Percentiles rank a stretch among this genome's conserved stretches.
Evolutionary conservation across 2,329 filamentous ascomycete genomes (phyloP).

Genomic region (Colletotrichum navitas): DNA sequence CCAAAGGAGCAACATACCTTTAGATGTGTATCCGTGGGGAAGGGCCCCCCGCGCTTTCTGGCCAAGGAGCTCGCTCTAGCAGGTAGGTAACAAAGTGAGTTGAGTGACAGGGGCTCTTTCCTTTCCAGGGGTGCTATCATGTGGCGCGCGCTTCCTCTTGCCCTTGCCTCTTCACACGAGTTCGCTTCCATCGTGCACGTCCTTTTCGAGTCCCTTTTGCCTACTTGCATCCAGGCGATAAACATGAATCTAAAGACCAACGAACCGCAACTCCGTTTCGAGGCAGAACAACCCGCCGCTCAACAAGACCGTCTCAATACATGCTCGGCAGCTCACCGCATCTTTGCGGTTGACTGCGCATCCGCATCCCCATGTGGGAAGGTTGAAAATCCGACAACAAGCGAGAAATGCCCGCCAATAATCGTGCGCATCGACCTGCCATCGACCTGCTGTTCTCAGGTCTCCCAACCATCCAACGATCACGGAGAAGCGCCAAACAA

Average conservation of each 20-base stretch:
- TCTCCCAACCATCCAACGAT: rapidly evolving
- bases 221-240: background rate
- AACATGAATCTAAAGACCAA: background rate
- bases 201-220: background rate
- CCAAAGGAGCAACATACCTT: no score
- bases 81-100: no score
- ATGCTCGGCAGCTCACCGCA: background rate
- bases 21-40: no score
- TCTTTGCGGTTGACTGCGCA: background rate
- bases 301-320: background rate
- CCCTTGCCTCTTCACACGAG: slow-evolving; percentile 9
- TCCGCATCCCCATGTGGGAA: background rate
- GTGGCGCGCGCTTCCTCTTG: background rate
- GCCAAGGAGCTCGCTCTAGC: no score
- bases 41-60: background rate
- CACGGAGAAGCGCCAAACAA: background rate
- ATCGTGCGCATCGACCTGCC: background rate
- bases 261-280: background rate
- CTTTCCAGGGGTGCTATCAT: background rate
- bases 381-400: background rate
- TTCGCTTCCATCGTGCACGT: background rate
- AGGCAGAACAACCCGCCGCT: background rate
- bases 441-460: background rate
- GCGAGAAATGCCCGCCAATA: background rate
- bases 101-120: slow-evolving; percentile 10